Evolutionary conservation across 345 rosid genomes (phyloP).

Genomic region (Bruguiera parviflora): DNA sequence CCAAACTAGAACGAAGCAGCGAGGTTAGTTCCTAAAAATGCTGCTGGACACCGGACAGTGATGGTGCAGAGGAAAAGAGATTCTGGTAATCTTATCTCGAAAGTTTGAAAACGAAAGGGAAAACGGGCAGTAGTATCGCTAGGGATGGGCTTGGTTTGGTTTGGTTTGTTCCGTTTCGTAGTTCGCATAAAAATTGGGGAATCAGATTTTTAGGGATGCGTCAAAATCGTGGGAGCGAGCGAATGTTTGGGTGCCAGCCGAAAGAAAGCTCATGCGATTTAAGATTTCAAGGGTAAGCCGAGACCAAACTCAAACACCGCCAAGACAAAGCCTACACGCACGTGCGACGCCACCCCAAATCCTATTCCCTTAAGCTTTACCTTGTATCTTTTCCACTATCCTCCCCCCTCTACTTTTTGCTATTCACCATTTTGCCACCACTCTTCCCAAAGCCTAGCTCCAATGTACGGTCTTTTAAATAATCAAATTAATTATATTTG

Average conservation of each 20-base stretch:
- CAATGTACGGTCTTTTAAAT: no score
- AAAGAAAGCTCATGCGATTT: neutral
- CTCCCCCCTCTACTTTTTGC: neutral
- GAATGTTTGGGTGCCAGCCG: conserved; percentile 4
- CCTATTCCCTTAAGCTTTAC: neutral
- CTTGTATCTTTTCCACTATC: no score
- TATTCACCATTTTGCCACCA: conserved; percentile 10
- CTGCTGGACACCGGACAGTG: no score
- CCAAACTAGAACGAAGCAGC: no score
- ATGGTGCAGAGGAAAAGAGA: neutral
- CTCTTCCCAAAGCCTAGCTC: no score
- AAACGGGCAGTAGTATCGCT: no score
- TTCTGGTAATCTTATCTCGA: conserved; percentile 17
- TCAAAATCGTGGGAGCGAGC: neutral
- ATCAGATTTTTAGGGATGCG: conserved; percentile 12
- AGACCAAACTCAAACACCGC: neutral
- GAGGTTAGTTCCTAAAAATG: no score
- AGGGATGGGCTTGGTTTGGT: neutral
- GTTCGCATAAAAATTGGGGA: conserved; percentile 8
- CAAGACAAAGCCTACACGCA: neutral
- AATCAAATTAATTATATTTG: no score
- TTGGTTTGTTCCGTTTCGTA: no score
- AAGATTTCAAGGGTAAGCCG: no score
- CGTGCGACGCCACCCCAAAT: conserved; percentile 8
- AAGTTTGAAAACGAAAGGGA: conserved; percentile 14